A percentile compares a stretch with the other conserved stretches of the same genome.
These are phyloP conservation scores for Chytriomyces sp. DNA, from an alignment of 192 early-diverging fungal genomes.

Conservation along the genomic window DNA sequence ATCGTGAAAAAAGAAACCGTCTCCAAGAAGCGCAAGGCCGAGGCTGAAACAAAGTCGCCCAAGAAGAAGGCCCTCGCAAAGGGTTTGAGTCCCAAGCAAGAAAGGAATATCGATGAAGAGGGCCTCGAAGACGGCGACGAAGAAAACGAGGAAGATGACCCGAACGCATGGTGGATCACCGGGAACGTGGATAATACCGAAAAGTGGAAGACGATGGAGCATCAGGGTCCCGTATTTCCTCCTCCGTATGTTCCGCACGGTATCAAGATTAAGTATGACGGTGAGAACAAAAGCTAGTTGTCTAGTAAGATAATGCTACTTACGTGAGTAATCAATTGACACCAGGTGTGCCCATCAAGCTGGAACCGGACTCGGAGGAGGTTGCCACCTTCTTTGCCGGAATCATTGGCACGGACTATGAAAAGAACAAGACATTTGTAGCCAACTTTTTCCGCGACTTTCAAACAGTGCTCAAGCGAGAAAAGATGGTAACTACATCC, in stretches of 20 bases:
- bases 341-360: constrained; percentile 41
- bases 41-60: background rate
- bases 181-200: constrained; percentile 45
- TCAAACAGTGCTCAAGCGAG: constrained; percentile 61
- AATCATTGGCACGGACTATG: constrained; percentile 81
- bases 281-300: constrained; percentile 34
- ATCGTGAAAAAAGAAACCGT: background rate
- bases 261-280: constrained; percentile 85
- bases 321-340: background rate
- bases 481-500: constrained; percentile 55
- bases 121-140: constrained; percentile 57
- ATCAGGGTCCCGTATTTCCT: constrained; percentile 88
- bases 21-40: background rate
- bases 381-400: constrained; percentile 94
- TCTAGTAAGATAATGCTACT: background rate
- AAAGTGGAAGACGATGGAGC: constrained; percentile 88
- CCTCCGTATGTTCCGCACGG: constrained; percentile 89
- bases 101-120: constrained; percentile 5
- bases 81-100: background rate
- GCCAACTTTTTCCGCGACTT: constrained; percentile 95
- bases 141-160: constrained; percentile 23
- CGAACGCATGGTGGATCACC: constrained; percentile 2
- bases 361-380: constrained; percentile 85
- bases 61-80: constrained; percentile 16
- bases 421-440: constrained; percentile 79